Evolutionary conservation across 768 basidiomycete species (phyloP), one percentile per base, ranked within the genome.

Genomic region (Tephrocybe rancida): DNA sequence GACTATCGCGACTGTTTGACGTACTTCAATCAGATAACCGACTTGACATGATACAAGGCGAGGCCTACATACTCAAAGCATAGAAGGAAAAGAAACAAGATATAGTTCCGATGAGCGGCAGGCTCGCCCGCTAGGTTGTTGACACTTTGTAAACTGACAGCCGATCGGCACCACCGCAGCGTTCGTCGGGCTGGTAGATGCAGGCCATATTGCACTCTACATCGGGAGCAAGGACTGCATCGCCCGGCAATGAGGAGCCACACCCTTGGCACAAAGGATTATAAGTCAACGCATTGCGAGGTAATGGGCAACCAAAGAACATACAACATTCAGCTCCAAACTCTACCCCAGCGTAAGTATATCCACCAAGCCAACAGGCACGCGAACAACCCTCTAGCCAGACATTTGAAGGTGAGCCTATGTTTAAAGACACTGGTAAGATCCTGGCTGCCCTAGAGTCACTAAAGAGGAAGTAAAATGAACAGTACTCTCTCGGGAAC

Each of bases 181-280:
- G 57, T 27, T 58, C 53, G 6, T 44, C 48, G 35, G 47, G 44
- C 21, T 58, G 32, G 21, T 51, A 51, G 16, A 58, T 27, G 42
- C 57, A 55, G 44, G 57, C 57, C 57, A 58, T 54, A 4, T 50
- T 46, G 13, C 57, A 58, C 43, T 58, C 57, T 26, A 27, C 38
- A 41, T 58, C 49, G 11, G 57, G 50, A 25, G 29, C 53, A n/a
- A 48, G 37, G 22, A 43, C 22, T 13, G 41, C 37, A 18, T 44
- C 26, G 8, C 24, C 21, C 11, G 45, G 57, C n/a, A 46, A 27
- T 10, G 49, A 29, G 44, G 49, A 44, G 16, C 57, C 57, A 39
- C 57, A 55, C 57, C 57, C 57, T 58, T 24, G n/a, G n/a, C 11
- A 43, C 14, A 22, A 24, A 24, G 22, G 35, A 32, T 13, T 5